These are phyloP conservation scores for Camelina neglecta DNA, from an alignment of 345 rosid species.

Conservation along the genomic window DNA sequence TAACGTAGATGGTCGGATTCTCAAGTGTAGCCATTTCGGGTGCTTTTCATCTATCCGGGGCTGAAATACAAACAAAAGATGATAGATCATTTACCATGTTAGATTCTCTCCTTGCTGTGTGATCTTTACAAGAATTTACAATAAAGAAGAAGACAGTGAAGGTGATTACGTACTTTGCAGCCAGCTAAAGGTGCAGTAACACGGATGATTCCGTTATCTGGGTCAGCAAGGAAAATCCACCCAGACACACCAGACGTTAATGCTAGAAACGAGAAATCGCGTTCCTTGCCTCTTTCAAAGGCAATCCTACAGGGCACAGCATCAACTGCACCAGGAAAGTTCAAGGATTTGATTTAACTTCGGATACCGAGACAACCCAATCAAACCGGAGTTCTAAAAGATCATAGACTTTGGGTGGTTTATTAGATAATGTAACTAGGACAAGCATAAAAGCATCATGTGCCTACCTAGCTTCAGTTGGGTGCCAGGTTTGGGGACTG, in stretches of 20 bases:
- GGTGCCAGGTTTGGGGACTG: conserved; percentile 81
- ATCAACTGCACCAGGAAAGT: conserved; percentile 68
- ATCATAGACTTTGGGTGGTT: conserved; percentile 1
- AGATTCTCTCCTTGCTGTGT: conserved; percentile 1
- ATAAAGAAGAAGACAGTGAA: neutral
- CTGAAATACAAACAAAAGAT: conserved; percentile 49
- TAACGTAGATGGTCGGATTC: conserved; percentile 81
- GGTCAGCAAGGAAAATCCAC: conserved; percentile 87
- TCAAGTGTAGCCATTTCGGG: conserved; percentile 83
- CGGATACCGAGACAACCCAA: conserved; percentile 38
- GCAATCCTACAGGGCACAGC: conserved; percentile 91
- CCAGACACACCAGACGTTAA: conserved; percentile 71
- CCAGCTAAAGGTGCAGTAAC: conserved; percentile 89
- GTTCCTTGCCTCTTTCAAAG: conserved; percentile 94
- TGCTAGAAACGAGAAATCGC: conserved; percentile 74
- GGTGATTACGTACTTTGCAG: conserved; percentile 44
- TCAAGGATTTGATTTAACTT: neutral
- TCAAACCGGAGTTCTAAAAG: neutral
- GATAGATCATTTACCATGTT: conserved; percentile 2
- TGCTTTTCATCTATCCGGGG: conserved; percentile 86
- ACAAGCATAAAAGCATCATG: conserved; percentile 5
- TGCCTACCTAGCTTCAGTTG: conserved; percentile 77
- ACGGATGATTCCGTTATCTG: conserved; percentile 70
- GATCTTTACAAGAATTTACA: conserved; percentile 10
- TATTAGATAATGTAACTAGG: neutral